Percentiles rank a stretch among this genome's conserved stretches.
phyloP scores from a whole-genome alignment of 2,329 filamentous ascomycete genomes.

The Clonostachys sp. region DNA sequence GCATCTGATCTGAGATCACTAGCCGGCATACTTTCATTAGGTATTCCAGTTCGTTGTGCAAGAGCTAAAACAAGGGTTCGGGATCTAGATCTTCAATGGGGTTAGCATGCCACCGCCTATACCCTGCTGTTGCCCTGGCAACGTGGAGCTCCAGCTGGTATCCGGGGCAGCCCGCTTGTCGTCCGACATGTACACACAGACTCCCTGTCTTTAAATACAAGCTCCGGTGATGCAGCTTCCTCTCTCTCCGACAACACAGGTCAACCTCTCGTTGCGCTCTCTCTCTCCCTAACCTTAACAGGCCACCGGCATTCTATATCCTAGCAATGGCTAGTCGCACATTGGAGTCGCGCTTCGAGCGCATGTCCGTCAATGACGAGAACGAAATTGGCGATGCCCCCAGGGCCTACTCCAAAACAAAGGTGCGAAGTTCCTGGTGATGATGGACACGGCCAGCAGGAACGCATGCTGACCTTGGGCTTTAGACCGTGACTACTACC shows the following conservation, averaged over 20 bases:
- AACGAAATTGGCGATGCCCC: slow-evolving; percentile 51
- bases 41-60: too few relatives aligned
- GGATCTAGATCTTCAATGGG: too few relatives aligned
- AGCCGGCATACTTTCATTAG: too few relatives aligned
- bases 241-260: neutral
- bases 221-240: too few relatives aligned
- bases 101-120: too few relatives aligned
- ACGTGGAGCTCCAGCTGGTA: too few relatives aligned
- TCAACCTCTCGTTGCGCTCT: neutral
- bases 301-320: neutral
- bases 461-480: slow-evolving; percentile 25
- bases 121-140: too few relatives aligned
- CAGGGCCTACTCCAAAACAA: slow-evolving; percentile 61
- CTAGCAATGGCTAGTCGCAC: slow-evolving; percentile 65
- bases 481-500: slow-evolving; percentile 15
- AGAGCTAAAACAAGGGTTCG: too few relatives aligned
- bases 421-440: slow-evolving; percentile 55
- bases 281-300: too few relatives aligned
- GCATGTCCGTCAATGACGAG: slow-evolving; percentile 84
- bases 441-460: slow-evolving; percentile 19
- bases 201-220: neutral
- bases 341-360: slow-evolving; percentile 85
- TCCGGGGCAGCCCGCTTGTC: too few relatives aligned
- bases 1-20: too few relatives aligned
- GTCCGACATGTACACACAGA: too few relatives aligned